A percentile compares a stretch with the other conserved stretches of the same genome.
Evolutionary conservation across 306 rosid genomes (phyloP).

Genomic region (Trichosanthes cucumerina): DNA sequence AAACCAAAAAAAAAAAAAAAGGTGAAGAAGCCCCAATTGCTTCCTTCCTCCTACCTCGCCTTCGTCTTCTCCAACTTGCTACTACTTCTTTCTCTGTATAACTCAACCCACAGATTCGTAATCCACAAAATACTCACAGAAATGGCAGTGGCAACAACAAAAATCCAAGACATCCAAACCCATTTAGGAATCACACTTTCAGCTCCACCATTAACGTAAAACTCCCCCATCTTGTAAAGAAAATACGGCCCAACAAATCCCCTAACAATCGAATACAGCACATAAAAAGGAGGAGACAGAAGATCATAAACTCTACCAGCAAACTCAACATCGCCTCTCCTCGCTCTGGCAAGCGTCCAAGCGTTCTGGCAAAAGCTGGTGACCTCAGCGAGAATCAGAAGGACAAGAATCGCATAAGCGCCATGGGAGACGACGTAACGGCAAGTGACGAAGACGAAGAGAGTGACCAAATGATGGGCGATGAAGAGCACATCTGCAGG

Average conservation of each 20-base stretch:
- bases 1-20: neutral
- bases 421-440: conserved; percentile 64
- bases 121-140: conserved; percentile 81
- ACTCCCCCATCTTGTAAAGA: conserved; percentile 43
- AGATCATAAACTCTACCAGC: conserved; percentile 39
- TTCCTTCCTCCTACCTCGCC: conserved; percentile 20
- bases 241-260: conserved; percentile 65
- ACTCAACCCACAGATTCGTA: conserved; percentile 64
- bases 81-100: conserved; percentile 27
- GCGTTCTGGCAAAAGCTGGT: conserved; percentile 76
- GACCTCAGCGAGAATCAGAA: conserved; percentile 64
- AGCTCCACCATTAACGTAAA: conserved; percentile 42
- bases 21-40: neutral
- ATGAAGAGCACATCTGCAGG: conserved; percentile 74
- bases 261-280: conserved; percentile 44
- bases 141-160: conserved; percentile 53
- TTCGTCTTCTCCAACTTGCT: conserved; percentile 46
- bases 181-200: conserved; percentile 50
- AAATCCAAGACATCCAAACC: conserved; percentile 84
- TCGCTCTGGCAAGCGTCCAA: conserved; percentile 66
- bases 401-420: conserved; percentile 46
- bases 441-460: conserved; percentile 80
- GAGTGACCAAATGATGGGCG: conserved; percentile 77
- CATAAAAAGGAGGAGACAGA: conserved; percentile 60
- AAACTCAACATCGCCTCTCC: conserved; percentile 27